Percentiles rank a stretch among this genome's conserved stretches.
Conservation (phyloP, 352 stramenopile genomes). For the Phytophthora tubulina region DNA sequence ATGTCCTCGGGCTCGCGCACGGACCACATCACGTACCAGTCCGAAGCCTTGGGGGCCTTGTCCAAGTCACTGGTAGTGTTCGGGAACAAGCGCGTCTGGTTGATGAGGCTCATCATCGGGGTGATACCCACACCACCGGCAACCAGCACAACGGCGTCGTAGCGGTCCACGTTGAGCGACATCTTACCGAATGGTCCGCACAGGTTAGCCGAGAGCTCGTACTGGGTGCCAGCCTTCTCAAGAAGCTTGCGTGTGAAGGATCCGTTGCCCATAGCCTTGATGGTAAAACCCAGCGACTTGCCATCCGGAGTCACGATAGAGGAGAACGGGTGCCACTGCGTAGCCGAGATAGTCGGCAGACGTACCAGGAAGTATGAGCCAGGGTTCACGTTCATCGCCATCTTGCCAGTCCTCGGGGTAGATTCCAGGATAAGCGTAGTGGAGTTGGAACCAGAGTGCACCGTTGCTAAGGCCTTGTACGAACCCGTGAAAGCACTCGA, state of each 20-base stretch:
- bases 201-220: constrained; percentile 60
- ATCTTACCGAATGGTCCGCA: constrained; percentile 78
- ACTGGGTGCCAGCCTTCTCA: constrained; percentile 52
- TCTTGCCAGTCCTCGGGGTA: constrained; percentile 64
- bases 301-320: constrained; percentile 75
- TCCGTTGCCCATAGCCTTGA: constrained; percentile 62
- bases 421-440: constrained; percentile 69
- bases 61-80: constrained; percentile 11
- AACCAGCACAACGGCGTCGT: constrained; percentile 74
- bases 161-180: constrained; percentile 68
- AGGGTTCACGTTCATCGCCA: constrained; percentile 63
- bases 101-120: constrained; percentile 78
- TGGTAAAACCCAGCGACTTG: constrained; percentile 84
- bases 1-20: constrained; percentile 68
- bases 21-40: constrained; percentile 76
- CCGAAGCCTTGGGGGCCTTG: constrained; percentile 41
- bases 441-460: constrained; percentile 49
- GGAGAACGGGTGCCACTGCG: constrained; percentile 87
- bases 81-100: constrained; percentile 66
- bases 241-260: constrained; percentile 68
- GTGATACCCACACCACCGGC: constrained; percentile 83
- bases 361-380: constrained; percentile 85
- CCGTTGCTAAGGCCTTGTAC: constrained; percentile 56
- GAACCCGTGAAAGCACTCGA: constrained; percentile 52
- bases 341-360: constrained; percentile 67